A percentile compares a stretch with the other conserved stretches of the same genome.
These are phyloP conservation scores for Elymus sibiricus DNA, from an alignment of 176 grass and related monocot species.

Conservation along the genomic window DNA sequence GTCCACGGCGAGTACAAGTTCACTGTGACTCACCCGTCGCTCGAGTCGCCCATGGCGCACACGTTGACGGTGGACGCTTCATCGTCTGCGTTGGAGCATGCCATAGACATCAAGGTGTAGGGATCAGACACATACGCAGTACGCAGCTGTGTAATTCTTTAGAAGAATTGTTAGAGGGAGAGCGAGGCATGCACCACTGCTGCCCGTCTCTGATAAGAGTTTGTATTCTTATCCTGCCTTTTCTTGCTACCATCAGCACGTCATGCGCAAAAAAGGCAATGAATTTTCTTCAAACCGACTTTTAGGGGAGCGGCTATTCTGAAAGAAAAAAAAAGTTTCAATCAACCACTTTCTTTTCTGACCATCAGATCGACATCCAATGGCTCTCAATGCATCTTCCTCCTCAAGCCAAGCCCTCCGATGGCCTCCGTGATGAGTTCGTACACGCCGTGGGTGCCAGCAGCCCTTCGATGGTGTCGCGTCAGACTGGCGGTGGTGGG, in stretches of 20 bases:
- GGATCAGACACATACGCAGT: background rate
- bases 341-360: too few relatives aligned
- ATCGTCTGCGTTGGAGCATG: background rate
- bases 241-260: background rate
- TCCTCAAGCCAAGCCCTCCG: too few relatives aligned
- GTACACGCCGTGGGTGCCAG: too few relatives aligned
- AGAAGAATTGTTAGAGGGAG: background rate
- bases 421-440: too few relatives aligned
- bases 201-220: background rate
- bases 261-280: background rate
- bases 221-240: background rate
- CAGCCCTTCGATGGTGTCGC: too few relatives aligned
- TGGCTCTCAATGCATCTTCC: too few relatives aligned
- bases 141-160: background rate
- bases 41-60: background rate
- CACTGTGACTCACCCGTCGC: slow-evolving; percentile 40
- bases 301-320: too few relatives aligned
- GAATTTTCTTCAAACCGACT: too few relatives aligned
- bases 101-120: slow-evolving; percentile 4
- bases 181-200: background rate
- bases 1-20: slow-evolving; percentile 54
- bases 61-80: background rate
- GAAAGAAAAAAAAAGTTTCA: too few relatives aligned
- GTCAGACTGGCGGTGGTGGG: too few relatives aligned
- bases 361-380: too few relatives aligned